A percentile compares a stretch with the other conserved stretches of the same genome.
These are phyloP conservation scores for Rachicladosporium sp. DNA, from an alignment of 2,329 filamentous ascomycete genomes.

Conservation along the genomic window DNA sequence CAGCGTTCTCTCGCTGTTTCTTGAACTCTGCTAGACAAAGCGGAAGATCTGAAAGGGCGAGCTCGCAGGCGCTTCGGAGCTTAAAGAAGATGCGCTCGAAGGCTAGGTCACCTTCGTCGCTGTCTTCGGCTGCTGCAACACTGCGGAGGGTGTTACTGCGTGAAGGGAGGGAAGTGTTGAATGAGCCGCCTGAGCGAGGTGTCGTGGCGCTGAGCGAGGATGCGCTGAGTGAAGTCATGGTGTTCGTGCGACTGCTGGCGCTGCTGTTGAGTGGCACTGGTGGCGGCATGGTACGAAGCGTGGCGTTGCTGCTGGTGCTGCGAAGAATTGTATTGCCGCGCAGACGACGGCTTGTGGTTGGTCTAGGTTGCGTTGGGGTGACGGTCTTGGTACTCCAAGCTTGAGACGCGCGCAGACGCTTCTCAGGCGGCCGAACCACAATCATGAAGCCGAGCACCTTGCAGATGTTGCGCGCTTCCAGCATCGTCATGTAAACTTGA, in stretches of 20 bases:
- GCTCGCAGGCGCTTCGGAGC: constrained; percentile 59
- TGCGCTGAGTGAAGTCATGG: constrained; percentile 31
- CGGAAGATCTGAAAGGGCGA: constrained; percentile 61
- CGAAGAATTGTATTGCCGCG: constrained; percentile 41
- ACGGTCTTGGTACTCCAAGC: constrained; percentile 23
- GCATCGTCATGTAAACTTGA: constrained; percentile 44
- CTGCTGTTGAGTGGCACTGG: constrained; percentile 32
- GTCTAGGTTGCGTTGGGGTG: constrained; percentile 36
- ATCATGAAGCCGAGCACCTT: constrained; percentile 36
- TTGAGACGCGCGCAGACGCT: constrained; percentile 16
- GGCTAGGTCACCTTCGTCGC: constrained; percentile 59
- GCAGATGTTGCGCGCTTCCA: constrained; percentile 49
- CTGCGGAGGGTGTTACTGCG: constrained; percentile 35
- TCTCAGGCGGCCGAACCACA: constrained; percentile 8
- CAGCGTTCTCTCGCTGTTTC: constrained; percentile 50
- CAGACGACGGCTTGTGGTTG: constrained; percentile 31
- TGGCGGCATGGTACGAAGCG: constrained; percentile 23
- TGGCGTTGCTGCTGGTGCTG: constrained; percentile 25
- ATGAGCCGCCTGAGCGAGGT: constrained; percentile 72
- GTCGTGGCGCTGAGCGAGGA: constrained; percentile 39
- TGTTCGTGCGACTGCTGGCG: constrained; percentile 44
- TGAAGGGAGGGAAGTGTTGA: constrained; percentile 31
- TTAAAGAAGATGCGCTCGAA: constrained; percentile 77
- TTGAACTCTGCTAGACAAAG: constrained; percentile 55
- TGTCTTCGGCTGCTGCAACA: constrained; percentile 35